These are phyloP conservation scores for Corynespora cassiicola DNA, from an alignment of 2,329 filamentous ascomycete species.

Conservation along the genomic window DNA sequence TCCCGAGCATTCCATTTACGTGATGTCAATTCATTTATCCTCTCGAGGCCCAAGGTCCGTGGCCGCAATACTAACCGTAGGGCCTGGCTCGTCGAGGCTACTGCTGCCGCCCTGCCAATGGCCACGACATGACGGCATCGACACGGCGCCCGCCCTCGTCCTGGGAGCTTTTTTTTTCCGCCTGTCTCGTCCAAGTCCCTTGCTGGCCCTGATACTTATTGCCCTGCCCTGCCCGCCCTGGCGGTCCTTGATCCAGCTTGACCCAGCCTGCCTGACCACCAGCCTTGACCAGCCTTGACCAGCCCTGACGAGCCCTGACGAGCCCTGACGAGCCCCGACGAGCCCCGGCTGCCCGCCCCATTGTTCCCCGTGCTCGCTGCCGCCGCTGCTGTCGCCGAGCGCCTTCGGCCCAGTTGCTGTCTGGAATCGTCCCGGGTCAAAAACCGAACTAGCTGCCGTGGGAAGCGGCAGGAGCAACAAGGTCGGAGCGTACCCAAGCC, in stretches of 20 bases:
- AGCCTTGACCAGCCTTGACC: too few species aligned
- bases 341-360: too few species aligned
- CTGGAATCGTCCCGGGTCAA: too few species aligned
- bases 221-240: conserved; percentile 3
- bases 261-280: too few species aligned
- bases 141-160: conserved; percentile 9
- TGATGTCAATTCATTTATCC: conserved; percentile 26
- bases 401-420: too few species aligned
- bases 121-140: conserved; percentile 31
- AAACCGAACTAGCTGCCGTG: conserved; percentile 24
- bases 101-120: conserved; percentile 2
- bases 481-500: conserved; percentile 27
- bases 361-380: too few species aligned
- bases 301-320: too few species aligned
- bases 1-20: conserved; percentile 22
- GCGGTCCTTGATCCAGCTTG: conserved; percentile 23
- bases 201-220: conserved; percentile 5
- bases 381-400: too few species aligned
- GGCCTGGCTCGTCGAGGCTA: conserved; percentile 12
- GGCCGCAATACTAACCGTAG: conserved; percentile 9
- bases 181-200: conserved; percentile 6
- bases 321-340: too few species aligned
- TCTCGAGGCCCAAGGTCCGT: conserved; percentile 16
- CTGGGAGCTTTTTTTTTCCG: conserved; percentile 14
- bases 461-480: conserved; percentile 30